phyloP scores from a whole-genome alignment of 179 eudicot genomes.

The Sideroxylon spinosum region DNA sequence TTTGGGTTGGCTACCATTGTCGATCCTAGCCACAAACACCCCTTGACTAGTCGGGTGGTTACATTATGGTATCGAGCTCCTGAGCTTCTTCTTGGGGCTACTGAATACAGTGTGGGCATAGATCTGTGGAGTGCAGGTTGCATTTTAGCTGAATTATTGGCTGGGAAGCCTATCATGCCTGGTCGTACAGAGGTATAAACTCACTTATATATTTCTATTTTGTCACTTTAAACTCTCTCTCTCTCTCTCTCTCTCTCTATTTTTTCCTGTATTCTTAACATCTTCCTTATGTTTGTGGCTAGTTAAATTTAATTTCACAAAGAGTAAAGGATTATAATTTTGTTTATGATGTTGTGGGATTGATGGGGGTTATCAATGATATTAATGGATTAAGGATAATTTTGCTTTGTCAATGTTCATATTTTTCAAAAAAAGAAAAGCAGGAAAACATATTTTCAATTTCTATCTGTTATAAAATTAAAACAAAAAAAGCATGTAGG shows the following conservation, averaged over 20 bases:
- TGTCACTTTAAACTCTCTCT: too few species aligned
- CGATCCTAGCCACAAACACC: constrained; percentile 66
- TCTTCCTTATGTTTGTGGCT: constrained; percentile 3
- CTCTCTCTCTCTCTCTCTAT: not conserved
- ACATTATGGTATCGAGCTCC: constrained; percentile 88
- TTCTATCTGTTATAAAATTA: too few species aligned
- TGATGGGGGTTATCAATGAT: not conserved
- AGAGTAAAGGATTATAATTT: not conserved
- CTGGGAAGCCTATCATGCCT: constrained; percentile 88
- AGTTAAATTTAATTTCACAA: not conserved
- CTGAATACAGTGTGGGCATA: constrained; percentile 70
- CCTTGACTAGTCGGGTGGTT: constrained; percentile 81
- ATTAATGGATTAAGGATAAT: not conserved
- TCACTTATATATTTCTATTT: not conserved
- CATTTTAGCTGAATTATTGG: constrained; percentile 75
- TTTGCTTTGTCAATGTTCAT: not conserved
- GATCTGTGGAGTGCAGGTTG: constrained; percentile 93
- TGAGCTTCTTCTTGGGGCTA: constrained; percentile 82
- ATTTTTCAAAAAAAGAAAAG: too few species aligned
- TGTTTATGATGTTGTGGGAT: not conserved
- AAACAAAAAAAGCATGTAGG: too few species aligned
- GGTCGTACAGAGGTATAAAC: constrained; percentile 73
- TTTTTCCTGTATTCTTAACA: not conserved
- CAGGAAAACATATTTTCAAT: too few species aligned
- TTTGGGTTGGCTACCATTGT: constrained; percentile 74